These are phyloP conservation scores for Neurospora sp. DNA, from an alignment of 495 filamentous ascomycete genomes.

Conservation along the genomic window DNA sequence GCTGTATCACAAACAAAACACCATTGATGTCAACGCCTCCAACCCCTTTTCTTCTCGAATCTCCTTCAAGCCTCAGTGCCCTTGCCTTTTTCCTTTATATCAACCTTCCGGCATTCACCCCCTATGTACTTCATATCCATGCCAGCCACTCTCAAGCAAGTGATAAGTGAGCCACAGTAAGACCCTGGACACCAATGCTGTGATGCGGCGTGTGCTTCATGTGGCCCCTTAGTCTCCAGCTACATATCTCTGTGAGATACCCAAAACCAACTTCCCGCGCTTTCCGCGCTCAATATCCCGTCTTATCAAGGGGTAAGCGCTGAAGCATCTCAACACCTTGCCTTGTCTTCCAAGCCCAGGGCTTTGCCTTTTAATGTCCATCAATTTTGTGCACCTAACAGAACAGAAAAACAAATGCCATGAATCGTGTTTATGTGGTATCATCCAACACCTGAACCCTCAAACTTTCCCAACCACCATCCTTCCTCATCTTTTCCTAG, in stretches of 20 bases:
- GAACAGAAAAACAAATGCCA: neutral
- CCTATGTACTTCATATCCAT: neutral
- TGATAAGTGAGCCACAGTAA: neutral
- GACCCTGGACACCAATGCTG: neutral
- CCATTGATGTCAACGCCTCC: neutral
- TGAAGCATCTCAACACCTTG: neutral
- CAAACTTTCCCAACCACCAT: neutral
- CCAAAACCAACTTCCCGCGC: neutral
- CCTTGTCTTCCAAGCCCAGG: neutral
- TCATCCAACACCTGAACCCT: neutral
- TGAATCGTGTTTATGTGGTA: neutral
- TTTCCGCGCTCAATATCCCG: neutral
- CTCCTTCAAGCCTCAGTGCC: neutral
- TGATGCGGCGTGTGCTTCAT: neutral
- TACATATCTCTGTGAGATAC: neutral
- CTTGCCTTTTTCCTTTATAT: too few relatives aligned
- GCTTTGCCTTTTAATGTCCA: neutral
- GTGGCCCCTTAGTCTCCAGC: neutral
- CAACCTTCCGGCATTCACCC: too few relatives aligned
- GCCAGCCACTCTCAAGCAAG: neutral
- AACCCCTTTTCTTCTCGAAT: neutral
- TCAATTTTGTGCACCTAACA: neutral
- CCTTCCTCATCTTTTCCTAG: neutral
- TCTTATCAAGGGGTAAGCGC: neutral
- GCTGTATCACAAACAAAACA: neutral